phyloP scores from a whole-genome alignment of 73 alveolate species.

The Tetrahymena borealis region DNA sequence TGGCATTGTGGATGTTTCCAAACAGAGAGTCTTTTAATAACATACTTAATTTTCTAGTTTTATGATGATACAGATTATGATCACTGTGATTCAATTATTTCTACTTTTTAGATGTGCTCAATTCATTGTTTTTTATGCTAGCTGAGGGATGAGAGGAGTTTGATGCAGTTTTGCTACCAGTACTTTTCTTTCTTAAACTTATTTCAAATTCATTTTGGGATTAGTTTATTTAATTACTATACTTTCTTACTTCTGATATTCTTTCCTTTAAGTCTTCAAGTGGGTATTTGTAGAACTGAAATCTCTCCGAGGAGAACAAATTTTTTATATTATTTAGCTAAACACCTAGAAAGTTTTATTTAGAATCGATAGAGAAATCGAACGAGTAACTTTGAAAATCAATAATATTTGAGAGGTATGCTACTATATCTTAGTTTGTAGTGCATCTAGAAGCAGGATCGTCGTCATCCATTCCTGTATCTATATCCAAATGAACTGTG shows the following conservation, averaged over 20 bases:
- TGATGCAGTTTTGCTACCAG: not conserved
- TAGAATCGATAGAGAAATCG: not conserved
- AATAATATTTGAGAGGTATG: not conserved
- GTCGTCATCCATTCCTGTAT: not conserved
- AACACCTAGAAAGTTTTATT: not conserved
- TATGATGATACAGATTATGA: not conserved
- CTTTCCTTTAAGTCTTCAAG: not conserved
- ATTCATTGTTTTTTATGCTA: too few species aligned
- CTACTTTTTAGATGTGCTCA: not conserved
- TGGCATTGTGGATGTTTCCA: not conserved
- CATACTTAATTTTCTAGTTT: not conserved
- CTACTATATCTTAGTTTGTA: not conserved
- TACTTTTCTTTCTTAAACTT: not conserved
- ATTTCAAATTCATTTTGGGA: not conserved
- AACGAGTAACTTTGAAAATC: not conserved
- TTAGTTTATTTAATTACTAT: not conserved
- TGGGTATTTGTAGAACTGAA: not conserved
- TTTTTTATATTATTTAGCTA: not conserved
- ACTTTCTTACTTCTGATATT: not conserved
- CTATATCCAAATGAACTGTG: not conserved
- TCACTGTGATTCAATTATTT: not conserved
- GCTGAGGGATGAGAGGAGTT: not conserved
- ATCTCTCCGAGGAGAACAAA: not conserved
- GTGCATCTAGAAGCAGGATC: not conserved
- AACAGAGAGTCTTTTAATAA: not conserved